Evolutionary conservation across 495 filamentous ascomycete genomes (phyloP), one percentile per base, ranked within the genome.

Genomic region (Neurospora sp.): DNA sequence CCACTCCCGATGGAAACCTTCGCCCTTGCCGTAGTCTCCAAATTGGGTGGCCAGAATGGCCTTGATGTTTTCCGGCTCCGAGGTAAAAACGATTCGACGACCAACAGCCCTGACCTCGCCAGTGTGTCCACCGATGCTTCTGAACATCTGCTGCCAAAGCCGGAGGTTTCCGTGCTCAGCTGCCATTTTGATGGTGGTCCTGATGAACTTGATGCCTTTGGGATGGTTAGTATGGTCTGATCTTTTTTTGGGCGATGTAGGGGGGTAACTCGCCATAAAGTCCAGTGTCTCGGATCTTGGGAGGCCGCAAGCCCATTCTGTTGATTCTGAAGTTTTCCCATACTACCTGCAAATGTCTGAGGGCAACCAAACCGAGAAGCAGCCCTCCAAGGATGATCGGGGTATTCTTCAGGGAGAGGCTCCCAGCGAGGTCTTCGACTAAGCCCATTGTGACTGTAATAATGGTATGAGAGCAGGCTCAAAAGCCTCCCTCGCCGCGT

Each of bases 31-130:
- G 75, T 89, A 92, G 79, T 93, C 89, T 27, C 78, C 75, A 73
- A 92, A 97, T 74, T 96, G 90, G 0, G 89, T 91, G 0, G 93
- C 92, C 3, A 97, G 85, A 8, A 97, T 82, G 1, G 94, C 90
- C 78, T 97, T 94, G 80, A 98, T 86, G 80, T 96, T 97, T 77
- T 94, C 90, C 0, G 92, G 93, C 59, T 94, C 91, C 35, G 83
- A 85, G 1, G 92, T 94, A 71, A 93, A 81, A 68, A 93, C 78
- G 22, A 88, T 75, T 8, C 90, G 89, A 37, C 85, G 84, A 47
- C 89, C 82, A 4, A 87, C 80, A 9, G 91, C 53, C 14, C 83
- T 81, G 31, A 82, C 74, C 78, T 97, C 93, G 41, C 86, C 82
- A 0, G 94, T 97, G 71, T 75, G 79, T 71, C 70, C 77, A 27